Base-by-base conservation (phyloP, 2,329 filamentous ascomycete genomes). In the Beauveria australis region DNA sequence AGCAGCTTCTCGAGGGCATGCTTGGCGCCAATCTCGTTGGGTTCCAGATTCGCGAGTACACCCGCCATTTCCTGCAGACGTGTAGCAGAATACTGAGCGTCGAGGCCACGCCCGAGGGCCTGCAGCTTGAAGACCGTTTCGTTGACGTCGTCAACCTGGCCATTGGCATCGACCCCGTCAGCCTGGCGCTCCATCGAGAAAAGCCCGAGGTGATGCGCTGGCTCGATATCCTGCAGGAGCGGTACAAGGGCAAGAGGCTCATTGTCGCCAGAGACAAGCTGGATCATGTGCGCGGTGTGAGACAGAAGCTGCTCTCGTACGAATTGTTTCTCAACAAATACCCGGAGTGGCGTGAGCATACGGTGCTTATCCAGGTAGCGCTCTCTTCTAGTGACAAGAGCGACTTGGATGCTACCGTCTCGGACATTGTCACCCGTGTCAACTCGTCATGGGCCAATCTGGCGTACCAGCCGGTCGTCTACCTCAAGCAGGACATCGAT, bases 201-300 rank as follows among this genome's bases (percentile, higher is more conserved):
- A 85, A 90, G 28, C 78, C 81, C 3, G 87, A 91, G 59, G 92
- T 97, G 14, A 77, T 82, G 62, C 82, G 85, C 65, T 96, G 92
- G 91, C 81, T 96, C 53, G 78, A 85, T 53, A 88, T 87, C 26
- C 88, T 97, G 75, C 83, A 87, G 64, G 88, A 96, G 63, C 85
- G 89, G 51, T 97, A 97, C 75, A 83, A 87, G 66, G 91, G 87
- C 66, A 97, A 97, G 79, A 88, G 86, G 68, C 82, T 97, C 60
- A 95, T 97, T 66, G 92, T 97, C 14, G 91, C 91, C 10, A 87
- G 93, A 57, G 93, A 97, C 75, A 96, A 97, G 80, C 85, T 97
- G 49, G 93, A 97, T 72, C 87, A 90, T 66, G 90, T 97, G 61
- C 88, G 92, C 58, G 93, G 94, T 63, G 92, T 97, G 44, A 85